Evolutionary conservation across 768 basidiomycete species (phyloP), one percentile per base, ranked within the genome.

Genomic region (Russula sp.): DNA sequence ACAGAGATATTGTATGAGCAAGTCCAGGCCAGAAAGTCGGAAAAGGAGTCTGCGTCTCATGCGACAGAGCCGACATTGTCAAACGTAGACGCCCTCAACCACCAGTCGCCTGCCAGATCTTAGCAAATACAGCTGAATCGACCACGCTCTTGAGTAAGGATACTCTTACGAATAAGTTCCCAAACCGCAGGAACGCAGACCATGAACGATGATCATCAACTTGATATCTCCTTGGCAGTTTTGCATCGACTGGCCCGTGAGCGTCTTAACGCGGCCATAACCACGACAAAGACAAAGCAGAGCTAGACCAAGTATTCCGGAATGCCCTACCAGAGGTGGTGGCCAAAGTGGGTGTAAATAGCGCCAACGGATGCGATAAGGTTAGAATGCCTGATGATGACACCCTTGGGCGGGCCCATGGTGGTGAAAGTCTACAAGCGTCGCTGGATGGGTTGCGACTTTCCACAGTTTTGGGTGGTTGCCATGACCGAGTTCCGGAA

Each of bases 141-240:
- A 86, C 89, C 8, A 96, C 58, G 54, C 78, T 76, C 34, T 78
- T 77, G 16, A 96, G 73, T 29, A 84, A 72, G 0, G 93, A 99
- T 95, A 36, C 94, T 94, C 77, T 99, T 99, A 61, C 95, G 86
- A 66, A 98, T 98, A 58, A 84, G 87, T 75, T 99, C 96, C 93
- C 93, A 99, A 0, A 98, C 90, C 2, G 94, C 91, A 1, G 96
- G 96, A 2, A 98, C 96, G 56, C 93, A 95, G 56, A 92, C 83
- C 82, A 98, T 86, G 74, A 97, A 86, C n/a, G 85, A 81, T 6
- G 96, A 96, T 45, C 79, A 97, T 89, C 13, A 85, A 80, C 56
- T 79, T 78, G 69, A 99, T 84, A 71, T 98, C 96, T 52, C 96
- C 96, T 60, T 87, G 81, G 73, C 85, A 88, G 70, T 90, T 87